These are phyloP conservation scores for Beauveria brongniartii DNA, from an alignment of 2,329 filamentous ascomycete species.

Conservation along the genomic window DNA sequence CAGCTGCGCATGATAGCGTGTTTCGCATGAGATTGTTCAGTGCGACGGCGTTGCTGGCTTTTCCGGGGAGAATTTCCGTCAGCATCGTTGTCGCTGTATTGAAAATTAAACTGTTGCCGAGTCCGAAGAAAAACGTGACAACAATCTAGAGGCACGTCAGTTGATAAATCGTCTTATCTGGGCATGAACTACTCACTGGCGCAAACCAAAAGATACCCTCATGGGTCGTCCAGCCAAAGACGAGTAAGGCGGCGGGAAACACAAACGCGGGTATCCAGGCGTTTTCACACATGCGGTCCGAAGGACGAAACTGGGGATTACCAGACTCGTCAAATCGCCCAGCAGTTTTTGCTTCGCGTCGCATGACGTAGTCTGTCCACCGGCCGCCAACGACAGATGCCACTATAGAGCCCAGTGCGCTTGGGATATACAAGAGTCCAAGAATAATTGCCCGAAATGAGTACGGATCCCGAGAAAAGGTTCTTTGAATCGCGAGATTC, in stretches of 20 bases:
- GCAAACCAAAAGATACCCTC: background rate
- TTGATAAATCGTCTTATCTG: no score
- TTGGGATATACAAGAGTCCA: background rate
- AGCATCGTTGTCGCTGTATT: background rate
- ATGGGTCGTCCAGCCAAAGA: background rate
- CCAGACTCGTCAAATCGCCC: background rate
- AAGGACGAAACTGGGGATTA: background rate
- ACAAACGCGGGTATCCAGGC: background rate
- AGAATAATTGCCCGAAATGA: background rate
- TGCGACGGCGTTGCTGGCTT: background rate
- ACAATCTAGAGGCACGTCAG: background rate
- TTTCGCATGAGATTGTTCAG: slow-evolving; percentile 1
- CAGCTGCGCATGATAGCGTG: background rate
- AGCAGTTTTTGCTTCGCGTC: background rate
- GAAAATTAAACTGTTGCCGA: background rate
- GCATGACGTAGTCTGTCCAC: background rate
- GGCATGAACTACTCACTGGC: background rate
- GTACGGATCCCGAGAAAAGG: background rate
- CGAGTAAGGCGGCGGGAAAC: background rate
- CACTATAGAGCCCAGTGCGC: background rate
- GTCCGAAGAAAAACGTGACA: background rate
- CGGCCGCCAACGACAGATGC: background rate
- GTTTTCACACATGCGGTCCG: background rate
- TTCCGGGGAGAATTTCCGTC: background rate
- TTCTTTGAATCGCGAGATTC: background rate